Base-by-base conservation (phyloP, 2,329 filamentous ascomycete genomes). In the Fusarium anguioides region DNA sequence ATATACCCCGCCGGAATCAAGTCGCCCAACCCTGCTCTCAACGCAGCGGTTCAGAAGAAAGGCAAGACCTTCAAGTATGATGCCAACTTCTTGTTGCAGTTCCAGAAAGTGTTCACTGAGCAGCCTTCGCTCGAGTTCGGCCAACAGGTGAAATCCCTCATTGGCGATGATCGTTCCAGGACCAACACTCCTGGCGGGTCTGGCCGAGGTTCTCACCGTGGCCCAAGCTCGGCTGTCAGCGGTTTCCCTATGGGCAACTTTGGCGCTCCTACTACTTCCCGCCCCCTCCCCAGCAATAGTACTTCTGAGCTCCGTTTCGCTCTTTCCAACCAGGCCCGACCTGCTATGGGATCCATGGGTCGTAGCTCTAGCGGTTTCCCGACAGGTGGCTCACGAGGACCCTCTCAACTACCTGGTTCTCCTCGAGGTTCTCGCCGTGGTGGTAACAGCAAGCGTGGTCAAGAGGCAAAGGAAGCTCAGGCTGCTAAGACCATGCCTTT, bases 51-150 rank as follows among this genome's bases (percentile, higher is more conserved):
- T 26, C 85, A 87, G 31, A 92, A 91, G 79, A 95, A 94, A 82
- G 89, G 88, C 62, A 91, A 89, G 78, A 90, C 89, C 39, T 97
- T 96, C 83, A 94, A 96, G 78, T 99, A 99, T 79, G 94, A 98
- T 81, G 92, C 94, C 74, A 90, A 91, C 73, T 99, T 99, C 84
- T 83, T 99, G 81, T 85, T 99, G 27, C 96, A 99, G 77, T 99
- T 99, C 85, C 93, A 97, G 81, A 88, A 88, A 72, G 93, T 97
- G 20, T 99, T 97, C 82, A 96, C 93, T 66, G 96, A 99, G 83
- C 96, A 97, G 81, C 96, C 96, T 15, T 97, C 94, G 1, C 80
- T 94, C 40, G 95, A 98, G 75, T 99, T 97, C 88, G 92, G 96
- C 75, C 86, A 90, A 69, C 94, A 96, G 75, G 89, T 99, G 86